phyloP scores from a whole-genome alignment of 768 basidiomycete genomes.

The Termitomyces sp. region DNA sequence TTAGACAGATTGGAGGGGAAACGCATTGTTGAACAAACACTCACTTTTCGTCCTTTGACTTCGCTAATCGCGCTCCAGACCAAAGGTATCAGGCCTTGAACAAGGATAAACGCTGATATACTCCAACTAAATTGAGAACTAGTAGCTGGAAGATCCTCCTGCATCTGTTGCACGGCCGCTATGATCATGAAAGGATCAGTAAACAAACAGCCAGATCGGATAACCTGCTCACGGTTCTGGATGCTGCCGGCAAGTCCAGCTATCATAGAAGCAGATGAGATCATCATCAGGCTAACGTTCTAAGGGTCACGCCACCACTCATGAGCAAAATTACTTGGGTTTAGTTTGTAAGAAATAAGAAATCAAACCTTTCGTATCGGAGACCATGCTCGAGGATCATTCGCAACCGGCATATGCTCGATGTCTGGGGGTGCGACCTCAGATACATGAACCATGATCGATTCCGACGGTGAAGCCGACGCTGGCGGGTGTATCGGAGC shows the following conservation, averaged over 20 bases:
- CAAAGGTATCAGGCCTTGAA: constrained; percentile 65
- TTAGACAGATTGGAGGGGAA: neutral
- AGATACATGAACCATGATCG: neutral
- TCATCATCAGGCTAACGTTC: constrained; percentile 39
- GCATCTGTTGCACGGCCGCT: constrained; percentile 64
- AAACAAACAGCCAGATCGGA: neutral
- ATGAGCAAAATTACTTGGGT: neutral
- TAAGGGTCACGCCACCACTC: constrained; percentile 12
- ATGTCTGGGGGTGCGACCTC: constrained; percentile 30
- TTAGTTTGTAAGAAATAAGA: neutral
- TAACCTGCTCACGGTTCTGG: constrained; percentile 49
- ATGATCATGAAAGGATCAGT: neutral
- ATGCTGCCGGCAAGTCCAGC: constrained; percentile 55
- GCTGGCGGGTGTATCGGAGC: neutral
- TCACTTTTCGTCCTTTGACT: constrained; percentile 67
- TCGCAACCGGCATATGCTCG: constrained; percentile 46
- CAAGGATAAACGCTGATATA: constrained; percentile 62
- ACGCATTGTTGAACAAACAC: neutral
- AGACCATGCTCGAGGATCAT: constrained; percentile 63
- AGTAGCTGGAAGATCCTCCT: constrained; percentile 53
- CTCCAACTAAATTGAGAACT: constrained; percentile 58
- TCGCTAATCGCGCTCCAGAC: constrained; percentile 70
- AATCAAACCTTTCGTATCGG: constrained; percentile 41
- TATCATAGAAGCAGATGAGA: constrained; percentile 50
- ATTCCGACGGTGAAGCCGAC: neutral